A percentile compares a stretch with the other conserved stretches of the same genome.
These are phyloP conservation scores for Stephania cephalantha DNA, from an alignment of 164 flowering plant species.

Conservation along the genomic window DNA sequence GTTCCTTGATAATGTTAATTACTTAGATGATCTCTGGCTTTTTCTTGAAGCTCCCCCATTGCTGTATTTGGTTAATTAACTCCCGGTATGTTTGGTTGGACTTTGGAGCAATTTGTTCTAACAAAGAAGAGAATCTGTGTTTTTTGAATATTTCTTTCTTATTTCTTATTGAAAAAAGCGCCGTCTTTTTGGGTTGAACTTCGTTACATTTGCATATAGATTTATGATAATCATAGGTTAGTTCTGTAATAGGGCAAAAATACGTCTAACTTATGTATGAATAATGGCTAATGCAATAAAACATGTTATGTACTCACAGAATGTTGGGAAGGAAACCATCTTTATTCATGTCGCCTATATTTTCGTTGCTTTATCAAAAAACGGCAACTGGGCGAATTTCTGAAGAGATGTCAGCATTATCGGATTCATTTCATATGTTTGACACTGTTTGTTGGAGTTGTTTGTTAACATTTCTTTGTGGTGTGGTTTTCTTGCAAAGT, in stretches of 20 bases:
- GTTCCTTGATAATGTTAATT: background rate
- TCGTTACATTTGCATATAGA: background rate
- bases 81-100: background rate
- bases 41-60: background rate
- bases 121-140: background rate
- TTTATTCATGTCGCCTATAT: background rate
- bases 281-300: background rate
- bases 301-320: background rate
- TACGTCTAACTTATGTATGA: background rate
- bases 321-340: background rate
- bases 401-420: background rate
- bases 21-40: background rate
- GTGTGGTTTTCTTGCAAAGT: background rate
- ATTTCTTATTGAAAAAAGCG: background rate
- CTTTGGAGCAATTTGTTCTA: background rate
- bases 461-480: background rate
- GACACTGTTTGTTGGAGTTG: background rate
- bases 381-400: background rate
- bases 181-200: background rate
- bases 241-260: background rate
- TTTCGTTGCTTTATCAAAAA: background rate
- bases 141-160: no score
- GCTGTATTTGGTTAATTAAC: background rate
- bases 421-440: background rate
- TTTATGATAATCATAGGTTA: background rate